Percentiles rank a stretch among this genome's conserved stretches.
These are phyloP conservation scores for Phytophthora capsici DNA, from an alignment of 352 stramenopile species.

Conservation along the genomic window DNA sequence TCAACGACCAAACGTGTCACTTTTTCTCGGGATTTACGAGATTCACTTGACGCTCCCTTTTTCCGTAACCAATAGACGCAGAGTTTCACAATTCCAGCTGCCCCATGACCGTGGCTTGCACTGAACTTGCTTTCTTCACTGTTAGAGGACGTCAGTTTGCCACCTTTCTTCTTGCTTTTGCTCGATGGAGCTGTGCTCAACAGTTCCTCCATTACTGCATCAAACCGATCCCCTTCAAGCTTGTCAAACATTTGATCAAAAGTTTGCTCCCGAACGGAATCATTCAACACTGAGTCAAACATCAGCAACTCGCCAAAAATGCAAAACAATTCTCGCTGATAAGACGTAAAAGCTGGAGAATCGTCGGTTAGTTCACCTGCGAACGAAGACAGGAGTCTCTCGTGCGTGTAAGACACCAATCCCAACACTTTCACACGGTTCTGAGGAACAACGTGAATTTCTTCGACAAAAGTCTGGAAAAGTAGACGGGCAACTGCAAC, in stretches of 20 bases:
- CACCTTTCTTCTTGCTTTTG: constrained; percentile 24
- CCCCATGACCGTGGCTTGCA: constrained; percentile 31
- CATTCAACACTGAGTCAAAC: constrained; percentile 64
- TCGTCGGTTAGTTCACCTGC: constrained; percentile 23
- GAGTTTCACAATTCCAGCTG: constrained; percentile 78
- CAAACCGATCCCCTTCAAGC: constrained; percentile 44
- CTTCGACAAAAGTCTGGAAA: constrained; percentile 78
- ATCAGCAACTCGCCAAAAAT: constrained; percentile 81
- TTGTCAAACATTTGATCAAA: constrained; percentile 56
- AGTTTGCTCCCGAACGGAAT: constrained; percentile 45
- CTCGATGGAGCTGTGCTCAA: constrained; percentile 28
- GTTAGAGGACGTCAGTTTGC: background rate
- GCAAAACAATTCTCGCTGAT: constrained; percentile 71
- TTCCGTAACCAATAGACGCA: constrained; percentile 69
- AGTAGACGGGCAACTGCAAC: constrained; percentile 72
- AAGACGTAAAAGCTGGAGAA: constrained; percentile 35
- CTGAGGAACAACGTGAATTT: constrained; percentile 82
- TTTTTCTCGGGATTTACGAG: constrained; percentile 25
- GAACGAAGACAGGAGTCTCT: constrained; percentile 55
- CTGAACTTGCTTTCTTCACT: constrained; percentile 1
- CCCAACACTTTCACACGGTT: constrained; percentile 67
- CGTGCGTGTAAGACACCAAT: constrained; percentile 58
- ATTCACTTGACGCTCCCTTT: constrained; percentile 7
- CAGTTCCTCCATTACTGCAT: constrained; percentile 46
- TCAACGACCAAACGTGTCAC: constrained; percentile 59